Evolutionary conservation across 2,329 filamentous ascomycete species (phyloP).

Genomic region (Sclerotinia trifoliorum): DNA sequence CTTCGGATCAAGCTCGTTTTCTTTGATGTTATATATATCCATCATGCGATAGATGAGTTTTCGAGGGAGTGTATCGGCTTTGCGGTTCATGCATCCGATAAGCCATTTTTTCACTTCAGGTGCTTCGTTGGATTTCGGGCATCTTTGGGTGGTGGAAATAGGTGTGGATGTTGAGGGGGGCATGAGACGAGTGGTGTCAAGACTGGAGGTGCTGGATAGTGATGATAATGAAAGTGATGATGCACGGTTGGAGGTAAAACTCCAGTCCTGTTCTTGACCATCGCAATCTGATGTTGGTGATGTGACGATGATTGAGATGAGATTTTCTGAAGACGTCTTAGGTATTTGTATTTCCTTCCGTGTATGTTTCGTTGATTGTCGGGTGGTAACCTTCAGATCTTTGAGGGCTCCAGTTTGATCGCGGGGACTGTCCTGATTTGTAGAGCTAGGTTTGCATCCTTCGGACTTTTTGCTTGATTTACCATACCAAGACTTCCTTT

Average conservation of each 20-base stretch:
- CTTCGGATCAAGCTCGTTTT: constrained; percentile 29
- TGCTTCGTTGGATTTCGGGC: constrained; percentile 29
- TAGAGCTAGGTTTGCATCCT: neutral
- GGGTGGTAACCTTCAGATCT: neutral
- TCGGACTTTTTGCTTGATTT: neutral
- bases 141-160: constrained; percentile 13
- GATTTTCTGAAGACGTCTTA: constrained; percentile 20
- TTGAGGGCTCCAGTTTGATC: neutral
- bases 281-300: constrained; percentile 32
- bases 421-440: neutral
- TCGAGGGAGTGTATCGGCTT: constrained; percentile 30
- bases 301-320: constrained; percentile 34
- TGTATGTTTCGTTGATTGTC: neutral
- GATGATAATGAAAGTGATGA: constrained; percentile 1
- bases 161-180: constrained; percentile 27
- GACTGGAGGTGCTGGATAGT: constrained; percentile 8
- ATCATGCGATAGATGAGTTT: constrained; percentile 32
- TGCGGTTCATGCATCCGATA: constrained; percentile 32
- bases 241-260: constrained; percentile 5
- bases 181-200: constrained; percentile 29
- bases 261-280: constrained; percentile 7
- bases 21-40: constrained; percentile 32
- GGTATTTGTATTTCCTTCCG: constrained; percentile 24
- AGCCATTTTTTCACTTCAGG: constrained; percentile 33
- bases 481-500: constrained; percentile 13